These are phyloP conservation scores for Fusarium praegraminearum DNA, from an alignment of 2,329 filamentous ascomycete species.

Conservation along the genomic window DNA sequence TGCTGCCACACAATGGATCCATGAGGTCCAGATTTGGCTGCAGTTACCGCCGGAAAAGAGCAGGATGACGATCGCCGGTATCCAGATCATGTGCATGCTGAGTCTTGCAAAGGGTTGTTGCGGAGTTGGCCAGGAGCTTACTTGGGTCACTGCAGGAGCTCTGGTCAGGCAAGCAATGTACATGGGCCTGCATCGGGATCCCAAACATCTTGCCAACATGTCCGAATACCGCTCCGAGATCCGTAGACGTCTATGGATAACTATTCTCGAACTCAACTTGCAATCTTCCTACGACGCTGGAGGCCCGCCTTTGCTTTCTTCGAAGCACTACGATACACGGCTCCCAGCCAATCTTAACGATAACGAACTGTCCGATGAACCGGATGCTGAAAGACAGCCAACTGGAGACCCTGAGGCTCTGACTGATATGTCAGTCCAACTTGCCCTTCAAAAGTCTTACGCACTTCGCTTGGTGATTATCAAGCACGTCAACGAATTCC, in stretches of 20 bases:
- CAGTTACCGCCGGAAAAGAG: conserved; percentile 61
- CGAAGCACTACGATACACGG: conserved; percentile 63
- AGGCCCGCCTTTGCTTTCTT: conserved; percentile 61
- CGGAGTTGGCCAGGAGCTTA: conserved; percentile 62
- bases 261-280: conserved; percentile 66
- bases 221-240: conserved; percentile 64
- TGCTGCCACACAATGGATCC: conserved; percentile 62
- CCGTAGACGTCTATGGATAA: conserved; percentile 67
- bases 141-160: conserved; percentile 64
- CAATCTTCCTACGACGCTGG: conserved; percentile 65
- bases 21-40: conserved; percentile 65
- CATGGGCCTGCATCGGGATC: conserved; percentile 71
- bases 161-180: conserved; percentile 66
- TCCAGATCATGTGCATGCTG: conserved; percentile 67
- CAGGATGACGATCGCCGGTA: conserved; percentile 59
- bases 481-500: conserved; percentile 61
- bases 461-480: conserved; percentile 59
- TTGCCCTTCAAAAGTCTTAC: conserved; percentile 60
- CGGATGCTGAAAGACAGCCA: conserved; percentile 40
- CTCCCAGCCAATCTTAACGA: conserved; percentile 66
- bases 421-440: conserved; percentile 63
- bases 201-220: conserved; percentile 61
- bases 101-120: conserved; percentile 62
- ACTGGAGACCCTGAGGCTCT: conserved; percentile 31
- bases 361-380: conserved; percentile 59